Percentiles rank a stretch among this genome's conserved stretches.
phyloP scores from a whole-genome alignment of 2,329 filamentous ascomycete species.

The Botryotinia calthae region DNA sequence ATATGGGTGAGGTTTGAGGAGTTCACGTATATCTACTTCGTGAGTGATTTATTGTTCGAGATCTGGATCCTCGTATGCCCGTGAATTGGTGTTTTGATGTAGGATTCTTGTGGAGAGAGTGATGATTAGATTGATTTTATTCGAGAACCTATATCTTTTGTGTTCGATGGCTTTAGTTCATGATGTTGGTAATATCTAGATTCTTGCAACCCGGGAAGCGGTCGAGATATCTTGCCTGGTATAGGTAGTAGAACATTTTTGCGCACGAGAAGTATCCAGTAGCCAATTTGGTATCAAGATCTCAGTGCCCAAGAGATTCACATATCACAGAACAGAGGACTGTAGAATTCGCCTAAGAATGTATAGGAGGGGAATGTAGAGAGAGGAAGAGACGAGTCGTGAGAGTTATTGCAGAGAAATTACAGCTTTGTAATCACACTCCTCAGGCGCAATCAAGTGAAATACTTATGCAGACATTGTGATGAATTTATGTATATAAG shows the following conservation, averaged over 20 bases:
- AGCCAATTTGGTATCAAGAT: neutral
- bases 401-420: neutral
- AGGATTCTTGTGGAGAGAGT: no score
- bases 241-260: neutral
- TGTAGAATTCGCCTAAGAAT: neutral
- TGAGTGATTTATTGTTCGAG: neutral
- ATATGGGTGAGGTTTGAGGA: constrained; percentile 20
- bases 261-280: neutral
- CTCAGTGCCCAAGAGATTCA: neutral
- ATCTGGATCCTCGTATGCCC: neutral
- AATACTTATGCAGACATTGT: neutral
- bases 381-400: neutral
- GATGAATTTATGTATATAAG: neutral
- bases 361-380: no score
- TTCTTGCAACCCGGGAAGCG: neutral
- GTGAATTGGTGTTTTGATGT: neutral
- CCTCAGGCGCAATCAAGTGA: neutral
- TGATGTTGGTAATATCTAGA: neutral
- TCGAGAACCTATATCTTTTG: no score
- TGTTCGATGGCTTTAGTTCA: no score
- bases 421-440: neutral
- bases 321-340: neutral
- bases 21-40: no score
- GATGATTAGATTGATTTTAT: neutral
- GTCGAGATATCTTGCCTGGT: neutral